Conservation (phyloP, 2,329 filamentous ascomycete genomes). For the Alternaria brassicae region DNA sequence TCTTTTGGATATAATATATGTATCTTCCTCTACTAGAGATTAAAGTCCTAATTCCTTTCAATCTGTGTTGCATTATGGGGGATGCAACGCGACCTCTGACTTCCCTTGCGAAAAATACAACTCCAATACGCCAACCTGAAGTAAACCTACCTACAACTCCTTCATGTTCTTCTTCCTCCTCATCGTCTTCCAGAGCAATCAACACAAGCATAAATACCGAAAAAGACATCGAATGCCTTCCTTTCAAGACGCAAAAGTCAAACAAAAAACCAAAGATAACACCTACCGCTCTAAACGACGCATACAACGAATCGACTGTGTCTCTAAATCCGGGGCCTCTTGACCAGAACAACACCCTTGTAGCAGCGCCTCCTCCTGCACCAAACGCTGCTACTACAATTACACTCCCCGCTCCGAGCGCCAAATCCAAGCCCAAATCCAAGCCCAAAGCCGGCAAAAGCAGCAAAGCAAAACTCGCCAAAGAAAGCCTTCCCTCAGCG, state of each 20-base stretch:
- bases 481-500: neutral
- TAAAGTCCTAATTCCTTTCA: neutral
- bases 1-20: neutral
- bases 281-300: neutral
- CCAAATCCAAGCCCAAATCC: neutral
- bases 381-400: neutral
- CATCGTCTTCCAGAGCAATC: neutral
- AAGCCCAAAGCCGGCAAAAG: neutral
- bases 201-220: neutral
- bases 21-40: neutral
- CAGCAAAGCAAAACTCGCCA: neutral
- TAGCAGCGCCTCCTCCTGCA: too few species aligned
- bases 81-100: neutral
- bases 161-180: too few species aligned
- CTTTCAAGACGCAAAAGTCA: neutral
- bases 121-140: neutral
- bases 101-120: neutral
- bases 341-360: neutral
- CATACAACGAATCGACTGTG: neutral
- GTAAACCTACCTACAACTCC: neutral
- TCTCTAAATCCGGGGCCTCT: neutral
- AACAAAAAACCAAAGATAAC: neutral
- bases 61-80: neutral
- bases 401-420: neutral
- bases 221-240: neutral